Evolutionary conservation across 2,329 filamentous ascomycete species (phyloP).

Genomic region (Claviceps sp.): DNA sequence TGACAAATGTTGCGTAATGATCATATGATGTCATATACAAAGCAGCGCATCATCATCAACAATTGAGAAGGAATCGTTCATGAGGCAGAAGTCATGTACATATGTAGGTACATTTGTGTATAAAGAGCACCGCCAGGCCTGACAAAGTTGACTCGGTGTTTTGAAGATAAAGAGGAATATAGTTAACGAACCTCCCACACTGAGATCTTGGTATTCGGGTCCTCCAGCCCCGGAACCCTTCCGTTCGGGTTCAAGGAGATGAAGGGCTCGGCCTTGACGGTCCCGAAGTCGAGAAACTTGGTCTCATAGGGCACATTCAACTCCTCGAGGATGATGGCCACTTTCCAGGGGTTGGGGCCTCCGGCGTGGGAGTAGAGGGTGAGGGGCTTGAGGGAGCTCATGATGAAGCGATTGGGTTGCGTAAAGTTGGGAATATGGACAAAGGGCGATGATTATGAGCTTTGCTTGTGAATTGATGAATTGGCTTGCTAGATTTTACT

Average conservation of each 20-base stretch:
- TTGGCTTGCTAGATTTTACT: no score
- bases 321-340: conserved; percentile 13
- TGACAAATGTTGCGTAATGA: no score
- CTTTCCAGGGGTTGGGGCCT: conserved; percentile 11
- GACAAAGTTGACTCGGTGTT: not conserved
- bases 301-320: conserved; percentile 11
- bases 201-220: conserved; percentile 11
- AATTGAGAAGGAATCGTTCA: no score
- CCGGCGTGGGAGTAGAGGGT: conserved; percentile 1
- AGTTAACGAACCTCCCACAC: conserved; percentile 10
- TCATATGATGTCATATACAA: no score
- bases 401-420: not conserved
- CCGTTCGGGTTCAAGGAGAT: conserved; percentile 12
- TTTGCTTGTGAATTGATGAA: not conserved
- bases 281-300: conserved; percentile 8
- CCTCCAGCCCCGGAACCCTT: conserved; percentile 10
- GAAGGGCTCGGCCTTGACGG: conserved; percentile 13
- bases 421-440: not conserved
- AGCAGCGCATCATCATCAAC: no score
- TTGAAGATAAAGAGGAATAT: not conserved
- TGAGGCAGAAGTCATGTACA: no score
- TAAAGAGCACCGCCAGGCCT: no score
- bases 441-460: not conserved
- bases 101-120: no score
- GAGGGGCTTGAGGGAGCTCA: conserved; percentile 2